Evolutionary conservation across 371 early-diverging fungal species (phyloP), one percentile per base, ranked within the genome.

Genomic region (Umbelopsis sp.): DNA sequence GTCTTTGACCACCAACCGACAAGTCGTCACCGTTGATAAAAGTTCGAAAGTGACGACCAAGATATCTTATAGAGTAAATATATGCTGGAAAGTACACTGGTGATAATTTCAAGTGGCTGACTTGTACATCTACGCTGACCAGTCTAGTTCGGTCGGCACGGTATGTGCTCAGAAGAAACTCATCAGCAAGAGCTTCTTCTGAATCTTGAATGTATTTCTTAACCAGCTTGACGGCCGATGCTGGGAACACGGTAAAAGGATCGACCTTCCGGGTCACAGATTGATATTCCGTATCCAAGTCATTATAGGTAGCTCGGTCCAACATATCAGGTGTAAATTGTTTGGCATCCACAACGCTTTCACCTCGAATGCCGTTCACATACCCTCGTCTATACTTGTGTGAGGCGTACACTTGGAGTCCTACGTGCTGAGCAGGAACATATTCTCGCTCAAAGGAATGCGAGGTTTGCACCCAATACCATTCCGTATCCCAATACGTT

Each of bases 11-110:
- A n/a, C 89, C 87, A 0, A 80, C 77, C 1, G 72, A 66, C 22
- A 81, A 48, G 72, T 88, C 87, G 50, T 81, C 65, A 0, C 84
- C 89, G 63, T 87, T 85, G 29, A 88, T 75, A 73, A 88, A 87
- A 0, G 89, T 88, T 11, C 87, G 71, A 32, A 88, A 76, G 18
- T 78, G 75, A 65, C 86, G 72, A 24, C 85, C 78, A 10, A 88
- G 74, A 66, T 87, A 81, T 41, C 73, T 69, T 7, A 86, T 77
- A 4, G 85, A 81, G 32, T 82, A 87, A 4, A 88, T 76, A 48
- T 75, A 88, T 0, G 82, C 82, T 4, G 89, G 87, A 45, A 85
- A 83, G 67, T 88, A 88, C 2, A 88, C 80, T 0, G 89, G 89
- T 12, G 87, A 84, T 8, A 83, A 69, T 37, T 79, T 71, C 9